These are phyloP conservation scores for Melocanna baccifera DNA, from an alignment of 176 grass and related monocot species.

Conservation along the genomic window DNA sequence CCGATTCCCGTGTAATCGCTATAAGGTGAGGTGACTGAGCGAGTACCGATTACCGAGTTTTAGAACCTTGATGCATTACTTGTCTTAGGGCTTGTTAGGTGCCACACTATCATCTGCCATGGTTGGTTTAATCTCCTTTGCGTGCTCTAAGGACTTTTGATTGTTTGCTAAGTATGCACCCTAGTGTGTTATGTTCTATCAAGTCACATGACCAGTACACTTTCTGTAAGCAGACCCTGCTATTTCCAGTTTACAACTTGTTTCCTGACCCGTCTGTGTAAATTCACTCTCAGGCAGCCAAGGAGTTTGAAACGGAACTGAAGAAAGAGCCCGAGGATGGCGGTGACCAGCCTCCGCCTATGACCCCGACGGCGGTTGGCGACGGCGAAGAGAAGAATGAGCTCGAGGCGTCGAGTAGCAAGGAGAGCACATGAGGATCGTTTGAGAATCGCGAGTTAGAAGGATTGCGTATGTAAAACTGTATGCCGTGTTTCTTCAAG, in stretches of 20 bases:
- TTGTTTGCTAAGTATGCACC: not conserved
- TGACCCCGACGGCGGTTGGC: constrained; percentile 7
- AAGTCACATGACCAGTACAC: not conserved
- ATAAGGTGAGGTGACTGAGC: no score
- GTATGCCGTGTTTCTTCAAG: not conserved
- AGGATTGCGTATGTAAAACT: constrained; percentile 31
- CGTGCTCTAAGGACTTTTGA: not conserved
- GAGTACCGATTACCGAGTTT: no score
- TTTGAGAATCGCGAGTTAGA: not conserved
- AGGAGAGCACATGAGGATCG: constrained; percentile 50
- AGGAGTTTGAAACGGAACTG: constrained; percentile 84
- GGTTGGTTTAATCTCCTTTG: not conserved
- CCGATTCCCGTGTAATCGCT: no score
- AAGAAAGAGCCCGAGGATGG: constrained; percentile 53
- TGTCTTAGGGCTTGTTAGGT: not conserved
- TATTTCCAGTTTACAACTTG: not conserved
- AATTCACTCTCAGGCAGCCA: constrained; percentile 48
- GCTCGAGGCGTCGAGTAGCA: constrained; percentile 52
- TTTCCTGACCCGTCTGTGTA: not conserved
- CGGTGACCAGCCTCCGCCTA: constrained; percentile 39
- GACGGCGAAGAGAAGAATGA: constrained; percentile 40
- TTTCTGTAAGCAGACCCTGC: not conserved
- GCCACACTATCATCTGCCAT: not conserved
- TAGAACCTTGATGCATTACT: not conserved
- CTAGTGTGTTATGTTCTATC: not conserved